Evolutionary conservation across 768 basidiomycete genomes (phyloP).

Genomic region (Collybia mongolica): DNA sequence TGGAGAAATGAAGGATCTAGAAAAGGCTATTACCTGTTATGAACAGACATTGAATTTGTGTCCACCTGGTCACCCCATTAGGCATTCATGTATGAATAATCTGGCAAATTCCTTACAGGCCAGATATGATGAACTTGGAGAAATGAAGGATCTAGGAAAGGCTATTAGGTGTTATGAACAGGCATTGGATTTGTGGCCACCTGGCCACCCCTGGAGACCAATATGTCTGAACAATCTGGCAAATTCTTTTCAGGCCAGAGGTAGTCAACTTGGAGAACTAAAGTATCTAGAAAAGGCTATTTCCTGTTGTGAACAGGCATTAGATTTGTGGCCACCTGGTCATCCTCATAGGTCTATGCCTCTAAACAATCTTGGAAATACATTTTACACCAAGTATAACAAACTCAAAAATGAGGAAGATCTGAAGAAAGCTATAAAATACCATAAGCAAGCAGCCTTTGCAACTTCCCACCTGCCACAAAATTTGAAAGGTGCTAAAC

Average conservation of each 20-base stretch:
- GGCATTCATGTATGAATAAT: no score
- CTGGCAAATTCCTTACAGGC: no score
- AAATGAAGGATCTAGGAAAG: no score
- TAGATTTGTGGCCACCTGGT: background rate
- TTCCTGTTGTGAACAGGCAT: background rate
- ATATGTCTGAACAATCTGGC: constrained; percentile 10
- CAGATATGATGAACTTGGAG: no score
- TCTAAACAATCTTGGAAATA: background rate
- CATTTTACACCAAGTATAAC: background rate
- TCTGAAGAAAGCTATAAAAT: background rate
- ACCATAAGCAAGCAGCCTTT: background rate
- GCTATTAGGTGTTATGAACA: constrained; percentile 9
- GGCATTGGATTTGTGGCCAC: constrained; percentile 11
- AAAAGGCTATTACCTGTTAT: no score
- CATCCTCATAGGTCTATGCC: background rate
- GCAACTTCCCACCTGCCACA: background rate
- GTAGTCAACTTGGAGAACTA: constrained; percentile 3
- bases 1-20: no score
- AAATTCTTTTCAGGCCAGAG: constrained; percentile 6
- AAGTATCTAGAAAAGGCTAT: constrained; percentile 10
- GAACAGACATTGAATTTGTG: no score
- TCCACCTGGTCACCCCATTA: no score
- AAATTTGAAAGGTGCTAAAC: background rate
- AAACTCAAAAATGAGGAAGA: background rate
- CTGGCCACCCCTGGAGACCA: constrained; percentile 10